Base-by-base conservation (phyloP, 495 filamentous ascomycete species). In the Talaromyces proteolyticus region DNA sequence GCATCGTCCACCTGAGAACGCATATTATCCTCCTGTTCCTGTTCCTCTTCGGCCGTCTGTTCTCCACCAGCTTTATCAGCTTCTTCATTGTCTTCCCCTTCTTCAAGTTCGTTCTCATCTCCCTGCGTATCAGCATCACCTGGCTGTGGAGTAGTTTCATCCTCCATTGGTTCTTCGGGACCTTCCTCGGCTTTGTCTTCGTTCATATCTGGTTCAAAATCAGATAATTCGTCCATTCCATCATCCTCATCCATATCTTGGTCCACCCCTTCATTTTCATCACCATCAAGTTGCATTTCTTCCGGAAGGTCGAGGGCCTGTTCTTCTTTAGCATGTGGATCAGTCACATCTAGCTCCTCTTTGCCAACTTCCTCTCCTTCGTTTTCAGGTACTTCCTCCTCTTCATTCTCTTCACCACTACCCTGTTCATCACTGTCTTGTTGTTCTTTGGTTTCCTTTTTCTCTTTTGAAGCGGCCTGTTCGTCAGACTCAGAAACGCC, bases 251-350 rank as follows among this genome's bases (percentile, higher is more conserved):
- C 81, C 51, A 81, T 77, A 42, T 86, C 85, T 47, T 78, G 76
- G 18, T 77, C 79, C 38, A 82, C 83, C 22, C 74, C 66, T 42
- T 82, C 81, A 44, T 79, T 76, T 41, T 86, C 79, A 47, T 83
- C 72, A 21, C 75, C 79, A 59, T 87, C 85, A 25, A 89, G 69
- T 37, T 85, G 72, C 70, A 89, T 80, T 54, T 87, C 82, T 19
- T 89, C 82, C 4, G 82, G 82, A 26, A 86, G 68, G 22, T 87
- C 82, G 12, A 87, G 68, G 0, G 73, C 73, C 25, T 84, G 72
- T 44, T 85, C 78, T 54, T 95, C 87, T 52, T 91, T 82, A 2
- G 84, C 75, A 62, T 92, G 82, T 19, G 79, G 74, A 60, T 89
- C 87, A 19, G 80, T 77, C 37, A 79, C 77, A 59, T 85, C 81